phyloP scores from a whole-genome alignment of 139 green algal species.

The Limnomonas spitsbergensis region DNA sequence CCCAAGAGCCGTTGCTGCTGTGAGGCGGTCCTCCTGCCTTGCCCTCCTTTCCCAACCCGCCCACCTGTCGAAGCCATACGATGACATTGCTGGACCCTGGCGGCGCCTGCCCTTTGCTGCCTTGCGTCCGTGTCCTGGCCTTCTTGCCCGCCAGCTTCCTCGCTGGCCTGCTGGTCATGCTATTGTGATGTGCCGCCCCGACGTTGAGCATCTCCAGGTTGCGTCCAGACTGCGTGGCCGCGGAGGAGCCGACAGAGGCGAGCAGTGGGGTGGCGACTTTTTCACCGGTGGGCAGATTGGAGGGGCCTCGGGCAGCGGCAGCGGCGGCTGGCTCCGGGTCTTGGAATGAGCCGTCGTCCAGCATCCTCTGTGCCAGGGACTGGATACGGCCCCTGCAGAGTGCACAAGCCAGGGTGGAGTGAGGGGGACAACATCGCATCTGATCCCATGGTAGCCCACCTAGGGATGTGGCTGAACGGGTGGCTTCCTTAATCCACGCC shows the following conservation, averaged over 20 bases:
- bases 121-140: background rate
- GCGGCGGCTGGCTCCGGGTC: background rate
- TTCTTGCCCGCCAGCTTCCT: constrained; percentile 27
- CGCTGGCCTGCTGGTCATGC: constrained; percentile 11
- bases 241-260: constrained; percentile 10
- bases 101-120: constrained; percentile 11
- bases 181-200: constrained; percentile 14
- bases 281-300: background rate
- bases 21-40: too few species aligned
- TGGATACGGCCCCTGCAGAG: constrained; percentile 14
- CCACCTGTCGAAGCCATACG: constrained; percentile 33
- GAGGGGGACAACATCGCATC: too few species aligned
- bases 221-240: background rate
- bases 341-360: background rate
- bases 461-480: too few species aligned
- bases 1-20: too few species aligned
- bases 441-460: too few species aligned
- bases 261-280: background rate
- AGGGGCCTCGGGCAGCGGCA: background rate
- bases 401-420: too few species aligned
- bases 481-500: too few species aligned
- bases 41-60: too few species aligned
- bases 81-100: constrained; percentile 26
- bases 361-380: constrained; percentile 16
- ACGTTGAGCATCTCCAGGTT: background rate